A percentile compares a stretch with the other conserved stretches of the same genome.
These are phyloP conservation scores for Jackrogersella minutella DNA, from an alignment of 495 filamentous ascomycete species.

Conservation along the genomic window DNA sequence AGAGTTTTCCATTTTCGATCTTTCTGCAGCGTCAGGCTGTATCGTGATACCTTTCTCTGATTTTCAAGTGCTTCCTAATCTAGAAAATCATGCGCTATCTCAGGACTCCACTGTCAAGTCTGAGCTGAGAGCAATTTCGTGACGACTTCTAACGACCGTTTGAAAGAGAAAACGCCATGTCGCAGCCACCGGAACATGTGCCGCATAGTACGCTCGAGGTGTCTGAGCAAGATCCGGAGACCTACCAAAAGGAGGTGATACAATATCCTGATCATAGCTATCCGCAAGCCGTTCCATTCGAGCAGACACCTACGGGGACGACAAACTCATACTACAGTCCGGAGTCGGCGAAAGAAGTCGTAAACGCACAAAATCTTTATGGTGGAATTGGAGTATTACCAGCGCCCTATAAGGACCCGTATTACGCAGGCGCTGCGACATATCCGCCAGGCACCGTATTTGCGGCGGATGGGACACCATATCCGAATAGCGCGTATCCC, in stretches of 20 bases:
- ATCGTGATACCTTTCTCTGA: conserved; percentile 12
- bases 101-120: neutral
- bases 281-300: conserved; percentile 36
- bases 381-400: conserved; percentile 9
- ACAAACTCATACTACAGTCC: conserved; percentile 29
- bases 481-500: conserved; percentile 28
- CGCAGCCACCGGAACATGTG: conserved; percentile 5
- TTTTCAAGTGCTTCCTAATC: conserved; percentile 5
- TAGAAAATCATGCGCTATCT: conserved; percentile 16
- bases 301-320: conserved; percentile 16
- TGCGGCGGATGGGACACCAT: conserved; percentile 13
- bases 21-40: conserved; percentile 16
- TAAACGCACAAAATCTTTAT: conserved; percentile 14
- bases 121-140: conserved; percentile 29
- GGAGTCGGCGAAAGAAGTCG: conserved; percentile 37
- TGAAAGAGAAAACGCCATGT: conserved; percentile 28
- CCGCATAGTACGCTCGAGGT: conserved; percentile 40
- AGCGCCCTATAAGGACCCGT: conserved; percentile 23
- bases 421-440: conserved; percentile 13
- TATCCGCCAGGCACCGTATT: conserved; percentile 15
- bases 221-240: conserved; percentile 27
- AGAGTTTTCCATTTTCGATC: conserved; percentile 8
- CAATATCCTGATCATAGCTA: conserved; percentile 35
- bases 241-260: conserved; percentile 34
- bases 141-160: conserved; percentile 19